These are phyloP conservation scores for Penicillium sp. DNA, from an alignment of 2,329 filamentous ascomycete species.

Conservation along the genomic window DNA sequence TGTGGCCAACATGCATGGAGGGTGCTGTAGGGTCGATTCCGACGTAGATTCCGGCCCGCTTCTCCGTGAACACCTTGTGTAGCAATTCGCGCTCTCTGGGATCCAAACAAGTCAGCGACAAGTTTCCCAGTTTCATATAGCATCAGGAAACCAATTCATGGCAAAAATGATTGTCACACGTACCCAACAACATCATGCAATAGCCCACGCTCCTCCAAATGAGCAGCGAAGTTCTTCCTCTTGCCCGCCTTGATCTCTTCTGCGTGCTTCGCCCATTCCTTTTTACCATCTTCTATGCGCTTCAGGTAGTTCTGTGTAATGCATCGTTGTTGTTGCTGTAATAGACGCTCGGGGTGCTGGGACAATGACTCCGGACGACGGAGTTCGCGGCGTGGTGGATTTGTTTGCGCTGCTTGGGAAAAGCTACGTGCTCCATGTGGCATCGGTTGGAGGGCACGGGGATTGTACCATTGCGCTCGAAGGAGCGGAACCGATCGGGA, in stretches of 20 bases:
- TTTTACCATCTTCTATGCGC: slow-evolving; percentile 40
- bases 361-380: slow-evolving; percentile 14
- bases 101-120: slow-evolving; percentile 6
- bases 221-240: slow-evolving; percentile 44
- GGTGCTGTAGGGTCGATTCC: slow-evolving; percentile 52
- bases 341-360: background rate
- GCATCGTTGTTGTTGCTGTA: slow-evolving; percentile 31
- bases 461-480: slow-evolving; percentile 22
- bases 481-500: slow-evolving; percentile 23
- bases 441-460: slow-evolving; percentile 10
- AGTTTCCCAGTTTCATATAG: background rate
- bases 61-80: slow-evolving; percentile 46
- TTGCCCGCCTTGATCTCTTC: slow-evolving; percentile 45
- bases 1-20: slow-evolving; percentile 52
- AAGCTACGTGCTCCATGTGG: slow-evolving; percentile 27
- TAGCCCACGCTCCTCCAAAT: slow-evolving; percentile 48
- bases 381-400: slow-evolving; percentile 9
- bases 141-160: background rate
- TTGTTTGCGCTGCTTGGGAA: slow-evolving; percentile 22
- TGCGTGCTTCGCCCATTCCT: slow-evolving; percentile 42
- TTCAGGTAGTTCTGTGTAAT: slow-evolving; percentile 40
- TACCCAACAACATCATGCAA: slow-evolving; percentile 50
- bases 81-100: slow-evolving; percentile 44
- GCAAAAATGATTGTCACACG: slow-evolving; percentile 6
- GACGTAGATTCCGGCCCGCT: slow-evolving; percentile 48